Percentiles rank a stretch among this genome's conserved stretches.
Evolutionary conservation across 2,329 filamentous ascomycete genomes (phyloP).

Genomic region (Coniella vitis): DNA sequence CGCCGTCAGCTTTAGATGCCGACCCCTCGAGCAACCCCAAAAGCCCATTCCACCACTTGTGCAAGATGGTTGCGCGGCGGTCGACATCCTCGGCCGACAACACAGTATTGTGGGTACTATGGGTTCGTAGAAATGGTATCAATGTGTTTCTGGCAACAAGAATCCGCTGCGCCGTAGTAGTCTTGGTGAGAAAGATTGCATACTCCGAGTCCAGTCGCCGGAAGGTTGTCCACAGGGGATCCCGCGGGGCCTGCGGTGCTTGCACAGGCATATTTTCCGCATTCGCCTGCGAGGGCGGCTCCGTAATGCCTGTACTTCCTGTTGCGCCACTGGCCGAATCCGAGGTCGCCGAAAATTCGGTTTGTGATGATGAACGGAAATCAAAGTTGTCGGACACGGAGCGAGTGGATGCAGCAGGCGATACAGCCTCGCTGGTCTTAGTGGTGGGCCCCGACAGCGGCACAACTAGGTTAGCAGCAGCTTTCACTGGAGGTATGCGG

Average conservation of each 20-base stretch:
- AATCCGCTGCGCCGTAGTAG: conserved; percentile 62
- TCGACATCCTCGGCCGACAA: conserved; percentile 79
- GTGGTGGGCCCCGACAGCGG: not conserved
- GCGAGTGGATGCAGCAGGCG: conserved; percentile 1
- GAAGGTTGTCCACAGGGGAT: conserved; percentile 50
- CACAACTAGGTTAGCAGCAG: conserved; percentile 20
- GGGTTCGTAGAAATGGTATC: conserved; percentile 69
- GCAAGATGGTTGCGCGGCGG: conserved; percentile 68
- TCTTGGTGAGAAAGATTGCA: conserved; percentile 61
- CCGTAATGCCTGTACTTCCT: conserved; percentile 12
- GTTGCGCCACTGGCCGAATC: conserved; percentile 14
- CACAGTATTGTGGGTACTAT: conserved; percentile 50
- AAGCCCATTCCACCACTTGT: conserved; percentile 85
- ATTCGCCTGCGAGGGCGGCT: conserved; percentile 15
- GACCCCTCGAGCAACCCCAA: conserved; percentile 75
- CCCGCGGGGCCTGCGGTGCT: conserved; percentile 27
- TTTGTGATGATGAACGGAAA: conserved; percentile 36
- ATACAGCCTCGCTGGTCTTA: conserved; percentile 18
- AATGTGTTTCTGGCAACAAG: conserved; percentile 65
- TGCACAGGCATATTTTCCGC: conserved; percentile 7
- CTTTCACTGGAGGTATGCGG: conserved; percentile 24
- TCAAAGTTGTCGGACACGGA: conserved; percentile 8
- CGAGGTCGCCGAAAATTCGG: conserved; percentile 18
- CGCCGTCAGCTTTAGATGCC: conserved; percentile 20
- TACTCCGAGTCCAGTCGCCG: conserved; percentile 45